Evolutionary conservation across 805 yeast species (phyloP), one percentile per base, ranked within the genome.

Genomic region (Henningerozyma blattae): DNA sequence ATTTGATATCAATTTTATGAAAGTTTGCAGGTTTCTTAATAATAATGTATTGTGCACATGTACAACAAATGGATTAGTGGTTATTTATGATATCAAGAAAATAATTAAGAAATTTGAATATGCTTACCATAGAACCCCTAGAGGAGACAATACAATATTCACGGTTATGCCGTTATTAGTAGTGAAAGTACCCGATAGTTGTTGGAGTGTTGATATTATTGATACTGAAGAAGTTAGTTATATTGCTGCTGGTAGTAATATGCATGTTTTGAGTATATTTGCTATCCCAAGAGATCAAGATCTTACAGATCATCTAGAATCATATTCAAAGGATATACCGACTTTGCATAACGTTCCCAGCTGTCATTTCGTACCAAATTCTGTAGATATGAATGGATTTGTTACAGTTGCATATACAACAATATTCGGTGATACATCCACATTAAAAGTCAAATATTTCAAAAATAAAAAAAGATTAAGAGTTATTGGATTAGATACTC

Each of bases 51-150:
- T 80, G 5, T 65, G 61, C 1, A 62, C 62, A 3, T 71, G 77
- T 30, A 43, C 61, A 13, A 84, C 77, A 46, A 74, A 72, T 48
- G 84, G 84, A 0, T 43, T 67, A 5, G 59, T 65, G 0, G 38
- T 68, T 31, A 38, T 77, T 0, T 62, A 44, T 45, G 49, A 61
- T 33, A 36, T 64, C 2, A 51, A 49, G 4, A 45, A 49, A 3
- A 39, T 72, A 0, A 31, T 58, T 15, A 42, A 45, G 12, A n/a
- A 22, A 30, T 15, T 19, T 13, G 18, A 8, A 12, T 17, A 17
- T 27, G 7, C 4, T 12, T 27, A 30, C 19, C 22, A 25, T 18
- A 13, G 20, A 22, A 3, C 14, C 14, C 12, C 5, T 15, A 4
- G 10, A 15, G 13, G 18, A 16, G 22, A 15, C 15, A 15, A 15